Evolutionary conservation across 352 stramenopile genomes (phyloP).

Genomic region (Globisporangium apiculatum): DNA sequence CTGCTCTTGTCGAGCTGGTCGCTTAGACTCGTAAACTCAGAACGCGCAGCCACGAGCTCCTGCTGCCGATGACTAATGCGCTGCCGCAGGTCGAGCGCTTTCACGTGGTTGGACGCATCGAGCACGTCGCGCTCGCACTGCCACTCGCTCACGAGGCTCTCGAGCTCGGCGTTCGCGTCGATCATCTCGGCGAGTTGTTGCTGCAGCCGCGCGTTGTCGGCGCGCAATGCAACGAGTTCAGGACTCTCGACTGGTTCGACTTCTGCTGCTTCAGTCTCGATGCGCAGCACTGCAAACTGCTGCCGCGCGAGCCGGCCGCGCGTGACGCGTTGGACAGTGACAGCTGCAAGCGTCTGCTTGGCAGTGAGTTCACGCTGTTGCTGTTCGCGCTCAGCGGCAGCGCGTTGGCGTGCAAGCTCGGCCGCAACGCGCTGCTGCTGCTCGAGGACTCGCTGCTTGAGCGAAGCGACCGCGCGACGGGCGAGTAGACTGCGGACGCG

Average conservation of each 20-base stretch:
- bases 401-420: background rate
- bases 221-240: slow-evolving; percentile 30
- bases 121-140: slow-evolving; percentile 47
- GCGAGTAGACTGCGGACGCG: slow-evolving; percentile 41
- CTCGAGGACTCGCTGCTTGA: slow-evolving; percentile 22
- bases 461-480: slow-evolving; percentile 26
- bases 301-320: slow-evolving; percentile 38
- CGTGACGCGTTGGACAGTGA: slow-evolving; percentile 32
- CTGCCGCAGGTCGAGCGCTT: slow-evolving; percentile 49
- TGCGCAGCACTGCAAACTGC: slow-evolving; percentile 42
- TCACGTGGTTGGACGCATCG: slow-evolving; percentile 45
- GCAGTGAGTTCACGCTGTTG: slow-evolving; percentile 24
- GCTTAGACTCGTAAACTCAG: slow-evolving; percentile 40
- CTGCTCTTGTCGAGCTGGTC: slow-evolving; percentile 39
- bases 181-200: slow-evolving; percentile 50
- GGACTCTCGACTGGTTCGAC: slow-evolving; percentile 12
- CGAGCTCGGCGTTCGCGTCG: slow-evolving; percentile 51
- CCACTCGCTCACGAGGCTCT: slow-evolving; percentile 50
- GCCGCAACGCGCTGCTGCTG: slow-evolving; percentile 3
- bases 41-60: slow-evolving; percentile 30
- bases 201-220: slow-evolving; percentile 52
- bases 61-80: slow-evolving; percentile 42
- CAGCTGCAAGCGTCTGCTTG: background rate
- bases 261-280: slow-evolving; percentile 25
- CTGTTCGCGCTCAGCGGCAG: slow-evolving; percentile 17